Evolutionary conservation across 2,329 filamentous ascomycete species (phyloP).

Genomic region (Cryphonectria japonica): DNA sequence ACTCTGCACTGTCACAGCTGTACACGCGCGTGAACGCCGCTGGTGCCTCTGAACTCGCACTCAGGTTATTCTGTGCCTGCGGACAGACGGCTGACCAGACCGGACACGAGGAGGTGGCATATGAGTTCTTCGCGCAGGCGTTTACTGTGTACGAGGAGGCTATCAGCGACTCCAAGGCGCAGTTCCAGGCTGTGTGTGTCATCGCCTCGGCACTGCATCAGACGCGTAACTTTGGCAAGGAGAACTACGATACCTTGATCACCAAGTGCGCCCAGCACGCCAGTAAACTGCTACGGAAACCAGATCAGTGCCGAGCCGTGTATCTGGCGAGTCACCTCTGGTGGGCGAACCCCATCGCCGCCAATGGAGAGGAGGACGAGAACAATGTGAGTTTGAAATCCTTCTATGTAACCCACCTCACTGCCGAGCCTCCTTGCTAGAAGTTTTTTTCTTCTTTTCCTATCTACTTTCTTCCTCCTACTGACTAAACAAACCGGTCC

Average conservation of each 20-base stretch:
- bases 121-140: slow-evolving; percentile 97
- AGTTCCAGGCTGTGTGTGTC: slow-evolving; percentile 96
- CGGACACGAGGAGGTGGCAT: slow-evolving; percentile 92
- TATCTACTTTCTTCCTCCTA: background rate
- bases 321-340: slow-evolving; percentile 96
- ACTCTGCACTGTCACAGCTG: slow-evolving; percentile 81
- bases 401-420: slow-evolving; percentile 31
- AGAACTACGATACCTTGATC: slow-evolving; percentile 98
- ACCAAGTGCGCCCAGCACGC: slow-evolving; percentile 97
- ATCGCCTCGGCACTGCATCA: slow-evolving; percentile 89
- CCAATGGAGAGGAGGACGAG: slow-evolving; percentile 78
- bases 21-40: slow-evolving; percentile 81
- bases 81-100: slow-evolving; percentile 92
- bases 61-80: slow-evolving; percentile 88
- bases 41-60: slow-evolving; percentile 81
- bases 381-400: slow-evolving; percentile 64
- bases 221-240: slow-evolving; percentile 87
- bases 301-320: slow-evolving; percentile 94
- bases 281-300: slow-evolving; percentile 95
- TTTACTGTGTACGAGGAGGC: slow-evolving; percentile 98
- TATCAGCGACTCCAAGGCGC: slow-evolving; percentile 91
- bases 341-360: slow-evolving; percentile 89
- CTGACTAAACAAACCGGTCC: slow-evolving; percentile 23
- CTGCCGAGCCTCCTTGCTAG: background rate
- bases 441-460: background rate